A percentile compares a stretch with the other conserved stretches of the same genome.
phyloP scores from a whole-genome alignment of 2,329 filamentous ascomycete genomes.

The Cercospora zeina region DNA sequence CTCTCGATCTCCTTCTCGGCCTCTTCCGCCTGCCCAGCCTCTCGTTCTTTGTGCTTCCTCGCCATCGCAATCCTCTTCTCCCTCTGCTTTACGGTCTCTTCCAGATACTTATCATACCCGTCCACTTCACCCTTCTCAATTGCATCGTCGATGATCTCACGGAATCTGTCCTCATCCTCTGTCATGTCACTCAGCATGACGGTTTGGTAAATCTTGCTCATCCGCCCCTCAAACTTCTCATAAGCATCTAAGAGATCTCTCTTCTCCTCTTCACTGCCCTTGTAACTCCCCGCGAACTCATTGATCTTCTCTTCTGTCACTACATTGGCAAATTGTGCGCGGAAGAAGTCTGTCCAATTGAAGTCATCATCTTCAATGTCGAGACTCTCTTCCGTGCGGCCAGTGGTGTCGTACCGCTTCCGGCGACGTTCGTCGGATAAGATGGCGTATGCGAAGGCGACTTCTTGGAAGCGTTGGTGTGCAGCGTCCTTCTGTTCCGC shows the following conservation, averaged over 20 bases:
- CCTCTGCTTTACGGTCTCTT: constrained; percentile 59
- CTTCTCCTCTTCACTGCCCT: constrained; percentile 80
- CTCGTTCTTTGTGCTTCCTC: constrained; percentile 67
- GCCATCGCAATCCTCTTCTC: constrained; percentile 56
- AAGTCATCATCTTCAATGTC: constrained; percentile 66
- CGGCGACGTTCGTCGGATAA: constrained; percentile 81
- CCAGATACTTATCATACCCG: constrained; percentile 66
- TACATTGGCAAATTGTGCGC: constrained; percentile 75
- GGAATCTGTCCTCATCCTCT: constrained; percentile 83
- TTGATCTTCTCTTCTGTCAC: constrained; percentile 74
- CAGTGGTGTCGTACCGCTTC: constrained; percentile 84
- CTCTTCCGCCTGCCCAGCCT: constrained; percentile 60
- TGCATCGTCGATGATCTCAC: constrained; percentile 75
- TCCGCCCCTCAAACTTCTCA: constrained; percentile 68
- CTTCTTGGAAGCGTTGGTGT: constrained; percentile 78
- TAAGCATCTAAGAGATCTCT: constrained; percentile 76
- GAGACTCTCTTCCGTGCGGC: constrained; percentile 81
- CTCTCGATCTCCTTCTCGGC: constrained; percentile 75
- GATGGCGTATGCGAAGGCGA: constrained; percentile 92
- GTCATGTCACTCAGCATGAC: constrained; percentile 86
- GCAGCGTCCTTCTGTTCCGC: constrained; percentile 69
- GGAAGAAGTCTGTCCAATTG: constrained; percentile 88
- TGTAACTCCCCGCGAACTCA: constrained; percentile 75
- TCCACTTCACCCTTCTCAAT: constrained; percentile 69
- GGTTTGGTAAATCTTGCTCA: constrained; percentile 73